phyloP scores from a whole-genome alignment of 768 basidiomycete genomes.

The Termitomyces sp. region DNA sequence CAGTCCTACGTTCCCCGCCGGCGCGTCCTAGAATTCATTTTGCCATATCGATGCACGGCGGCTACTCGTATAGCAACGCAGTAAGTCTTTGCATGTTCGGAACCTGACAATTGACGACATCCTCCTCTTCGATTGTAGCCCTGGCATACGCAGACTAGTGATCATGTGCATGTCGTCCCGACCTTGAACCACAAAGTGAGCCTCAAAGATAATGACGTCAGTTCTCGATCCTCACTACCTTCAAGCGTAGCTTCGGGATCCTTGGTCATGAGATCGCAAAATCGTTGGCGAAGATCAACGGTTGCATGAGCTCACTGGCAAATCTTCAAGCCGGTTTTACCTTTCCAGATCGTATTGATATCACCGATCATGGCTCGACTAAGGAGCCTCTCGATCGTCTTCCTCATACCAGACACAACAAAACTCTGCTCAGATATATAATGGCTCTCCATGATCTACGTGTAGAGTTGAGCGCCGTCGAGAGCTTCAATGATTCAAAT shows the following conservation, averaged over 20 bases:
- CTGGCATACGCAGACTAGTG: neutral
- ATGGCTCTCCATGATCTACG: neutral
- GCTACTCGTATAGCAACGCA: neutral
- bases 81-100: neutral
- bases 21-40: neutral
- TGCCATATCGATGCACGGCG: neutral
- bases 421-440: neutral
- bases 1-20: neutral
- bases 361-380: neutral
- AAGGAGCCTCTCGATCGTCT: conserved; percentile 1
- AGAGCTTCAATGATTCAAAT: neutral
- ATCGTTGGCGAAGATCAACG: neutral
- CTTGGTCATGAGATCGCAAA: neutral
- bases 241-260: neutral
- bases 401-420: conserved; percentile 1
- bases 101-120: neutral
- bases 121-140: neutral
- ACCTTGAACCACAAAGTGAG: conserved; percentile 2
- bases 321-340: neutral
- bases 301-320: neutral
- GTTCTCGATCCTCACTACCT: neutral
- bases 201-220: too few relatives aligned
- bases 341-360: conserved; percentile 2
- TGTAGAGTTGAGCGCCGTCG: neutral
- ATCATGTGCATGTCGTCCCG: neutral